Base-by-base conservation (phyloP, 148 eudicot species). In the Chenopodium berlandieri region DNA sequence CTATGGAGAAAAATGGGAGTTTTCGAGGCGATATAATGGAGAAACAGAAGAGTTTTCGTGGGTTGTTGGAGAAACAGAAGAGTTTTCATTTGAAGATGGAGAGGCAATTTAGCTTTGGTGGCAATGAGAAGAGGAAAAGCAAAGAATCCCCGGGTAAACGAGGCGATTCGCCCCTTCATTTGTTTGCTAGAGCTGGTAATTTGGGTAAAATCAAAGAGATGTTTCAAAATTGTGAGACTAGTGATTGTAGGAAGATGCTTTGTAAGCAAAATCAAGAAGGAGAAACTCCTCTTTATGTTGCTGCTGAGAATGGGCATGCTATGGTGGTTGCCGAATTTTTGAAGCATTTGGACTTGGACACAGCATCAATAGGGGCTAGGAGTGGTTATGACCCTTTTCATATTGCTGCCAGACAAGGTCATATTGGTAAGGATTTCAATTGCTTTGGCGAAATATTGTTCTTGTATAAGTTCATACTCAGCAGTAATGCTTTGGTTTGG, bases 381-480 rank as follows among this genome's bases (percentile, higher is more conserved):
- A 95, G 89, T 81, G 97, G 98, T 58, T 90, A 78, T 82, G 99
- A 96, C 84, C 88, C 99, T 3, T 91, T 94, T 87, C 99, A 96
- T 83, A 86, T 96, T 75, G 97, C 98, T 77, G 94, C 98, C 13
- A 90, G 91, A 86, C 92, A 90, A 82, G 99, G 99, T 69, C 95
- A 96, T 90, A 80, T 91, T 82, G 99, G 99, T 96, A 87, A 88
- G 87, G 52, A 73, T 66, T 76, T 83, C 75, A 46, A 80, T 50
- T 84, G 13, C 19, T n/a, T n/a, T 65, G 47, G 17, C n/a, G 47
- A 62, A 73, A 30, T 4, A 79, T 72, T 17, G 34, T 71, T 76
- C 37, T 46, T 12, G 7, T 73, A 47, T 65, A 22, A 82, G 71
- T 30, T 25, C 37, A 30, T 67, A 67, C 31, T 65, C 20, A 54